A percentile compares a stretch with the other conserved stretches of the same genome.
These are phyloP conservation scores for Colletotrichum sp. DNA, from an alignment of 2,329 filamentous ascomycete genomes.

Conservation along the genomic window DNA sequence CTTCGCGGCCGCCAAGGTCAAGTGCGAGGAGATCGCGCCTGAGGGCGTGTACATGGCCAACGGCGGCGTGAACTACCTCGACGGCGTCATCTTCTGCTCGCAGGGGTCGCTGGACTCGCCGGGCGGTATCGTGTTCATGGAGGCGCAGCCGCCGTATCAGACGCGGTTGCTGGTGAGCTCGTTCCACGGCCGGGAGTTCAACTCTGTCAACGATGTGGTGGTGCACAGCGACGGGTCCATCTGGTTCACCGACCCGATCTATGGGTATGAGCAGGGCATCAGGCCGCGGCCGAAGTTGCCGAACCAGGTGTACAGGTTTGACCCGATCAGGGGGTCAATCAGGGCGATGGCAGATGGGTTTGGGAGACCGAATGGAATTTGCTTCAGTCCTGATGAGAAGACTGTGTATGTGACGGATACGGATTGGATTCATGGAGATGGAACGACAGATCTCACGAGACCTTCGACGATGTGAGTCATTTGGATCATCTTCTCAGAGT, in stretches of 20 bases:
- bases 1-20: not conserved
- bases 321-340: slow-evolving; percentile 41
- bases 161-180: slow-evolving; percentile 36
- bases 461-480: slow-evolving; percentile 18
- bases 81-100: slow-evolving; percentile 44
- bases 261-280: slow-evolving; percentile 53
- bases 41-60: slow-evolving; percentile 49
- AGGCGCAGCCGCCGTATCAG: slow-evolving; percentile 31
- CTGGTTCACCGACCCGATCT: slow-evolving; percentile 57
- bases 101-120: slow-evolving; percentile 36
- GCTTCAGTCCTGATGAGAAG: slow-evolving; percentile 49
- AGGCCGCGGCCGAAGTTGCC: slow-evolving; percentile 49
- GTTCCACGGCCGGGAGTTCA: slow-evolving; percentile 48
- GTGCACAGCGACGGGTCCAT: slow-evolving; percentile 45
- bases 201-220: slow-evolving; percentile 55
- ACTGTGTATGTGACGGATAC: slow-evolving; percentile 52
- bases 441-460: slow-evolving; percentile 25
- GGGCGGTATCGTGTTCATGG: slow-evolving; percentile 38
- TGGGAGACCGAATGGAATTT: slow-evolving; percentile 49
- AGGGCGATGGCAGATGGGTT: slow-evolving; percentile 54
- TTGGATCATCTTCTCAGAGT: not conserved
- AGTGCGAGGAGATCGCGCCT: slow-evolving; percentile 36
- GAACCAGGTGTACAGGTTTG: slow-evolving; percentile 53
- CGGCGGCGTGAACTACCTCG: slow-evolving; percentile 51
- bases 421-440: slow-evolving; percentile 36